Base-by-base conservation (phyloP, 257 asterid genomes). In the Leonotis leonurus region DNA sequence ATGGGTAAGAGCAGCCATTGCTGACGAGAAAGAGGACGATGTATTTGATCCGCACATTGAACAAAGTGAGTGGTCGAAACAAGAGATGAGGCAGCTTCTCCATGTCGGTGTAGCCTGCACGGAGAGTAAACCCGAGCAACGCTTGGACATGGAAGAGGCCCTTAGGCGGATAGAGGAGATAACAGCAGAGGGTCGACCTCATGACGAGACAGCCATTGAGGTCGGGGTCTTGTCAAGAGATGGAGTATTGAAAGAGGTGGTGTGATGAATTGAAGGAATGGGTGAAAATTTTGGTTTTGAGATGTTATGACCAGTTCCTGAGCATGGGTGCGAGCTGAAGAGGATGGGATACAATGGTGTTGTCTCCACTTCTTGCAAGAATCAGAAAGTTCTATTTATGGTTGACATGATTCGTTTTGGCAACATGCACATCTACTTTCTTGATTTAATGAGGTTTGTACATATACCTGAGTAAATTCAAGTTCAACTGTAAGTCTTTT, bases 81-180 rank as follows among this genome's bases (percentile, higher is more conserved):
- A 50, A 3, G 82, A 79, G 66, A 74, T 82, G 79, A 79, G 60
- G 49, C 62, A 68, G 16, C 54, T 89, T 1, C 78, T 92, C 6
- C 89, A 56, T 11, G 59, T 89, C 13, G 91, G 88, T 35, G 81
- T 62, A 0, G 90, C 80, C 2, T 88, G 98, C 53, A 79, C 85
- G 29, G 87, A 86, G 33, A 73, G 52, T 36, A 52, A 68, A 27
- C 89, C 87, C 0, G 84, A 77, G 1, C 80, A 63, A 32, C 87
- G 95, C 18, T 56, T 75, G 56, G 87, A 80, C 29, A 40, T 80
- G 40, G 60, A 56, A 50, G 96, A 91, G 68, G 87, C 80, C 6
- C 49, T 81, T 59, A 75, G 73, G 27, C 75, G 81, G 53, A 77
- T 88, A 70, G 95, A 86, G 45, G 77, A n/a, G 9, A 39, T 83